phyloP scores from a whole-genome alignment of 306 rosid species.

The Luffa acutangula region DNA sequence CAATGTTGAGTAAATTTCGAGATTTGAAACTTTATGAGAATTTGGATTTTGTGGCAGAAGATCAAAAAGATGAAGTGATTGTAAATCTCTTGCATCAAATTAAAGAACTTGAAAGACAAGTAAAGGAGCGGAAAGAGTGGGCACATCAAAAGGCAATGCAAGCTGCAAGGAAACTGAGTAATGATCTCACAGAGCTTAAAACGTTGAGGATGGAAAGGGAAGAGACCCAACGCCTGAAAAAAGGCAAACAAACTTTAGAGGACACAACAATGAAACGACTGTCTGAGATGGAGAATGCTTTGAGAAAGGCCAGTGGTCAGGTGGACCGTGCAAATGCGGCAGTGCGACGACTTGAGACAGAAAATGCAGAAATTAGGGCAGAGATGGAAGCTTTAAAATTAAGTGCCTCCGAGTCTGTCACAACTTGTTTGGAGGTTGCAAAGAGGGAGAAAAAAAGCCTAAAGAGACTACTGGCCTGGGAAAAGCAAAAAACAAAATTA shows the following conservation, averaged over 20 bases:
- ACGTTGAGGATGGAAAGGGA: slow-evolving; percentile 82
- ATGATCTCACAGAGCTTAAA: slow-evolving; percentile 80
- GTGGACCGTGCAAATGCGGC: slow-evolving; percentile 87
- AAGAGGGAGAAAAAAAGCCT: slow-evolving; percentile 80
- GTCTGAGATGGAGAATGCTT: slow-evolving; percentile 87
- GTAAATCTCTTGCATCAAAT: slow-evolving; percentile 62
- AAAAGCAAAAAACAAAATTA: slow-evolving; percentile 69
- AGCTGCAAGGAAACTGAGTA: slow-evolving; percentile 77
- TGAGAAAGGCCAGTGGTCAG: slow-evolving; percentile 88
- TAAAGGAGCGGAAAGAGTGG: slow-evolving; percentile 82
- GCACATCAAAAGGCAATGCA: slow-evolving; percentile 95
- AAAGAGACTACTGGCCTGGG: slow-evolving; percentile 91
- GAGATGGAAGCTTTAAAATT: slow-evolving; percentile 98
- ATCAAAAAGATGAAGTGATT: slow-evolving; percentile 82
- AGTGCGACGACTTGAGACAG: slow-evolving; percentile 71
- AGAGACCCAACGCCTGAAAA: slow-evolving; percentile 86
- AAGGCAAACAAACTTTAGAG: slow-evolving; percentile 78
- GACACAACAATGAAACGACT: slow-evolving; percentile 87
- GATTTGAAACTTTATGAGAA: slow-evolving; percentile 83
- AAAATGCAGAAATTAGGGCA: slow-evolving; percentile 92
- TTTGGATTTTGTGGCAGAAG: slow-evolving; percentile 65
- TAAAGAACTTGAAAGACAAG: slow-evolving; percentile 84
- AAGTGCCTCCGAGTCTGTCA: slow-evolving; percentile 86
- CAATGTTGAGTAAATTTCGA: slow-evolving; percentile 68
- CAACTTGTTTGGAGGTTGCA: slow-evolving; percentile 68